Percentiles rank a stretch among this genome's conserved stretches.
Conservation (phyloP, 2,329 filamentous ascomycete species). For the Neoarthrinium moseri region DNA sequence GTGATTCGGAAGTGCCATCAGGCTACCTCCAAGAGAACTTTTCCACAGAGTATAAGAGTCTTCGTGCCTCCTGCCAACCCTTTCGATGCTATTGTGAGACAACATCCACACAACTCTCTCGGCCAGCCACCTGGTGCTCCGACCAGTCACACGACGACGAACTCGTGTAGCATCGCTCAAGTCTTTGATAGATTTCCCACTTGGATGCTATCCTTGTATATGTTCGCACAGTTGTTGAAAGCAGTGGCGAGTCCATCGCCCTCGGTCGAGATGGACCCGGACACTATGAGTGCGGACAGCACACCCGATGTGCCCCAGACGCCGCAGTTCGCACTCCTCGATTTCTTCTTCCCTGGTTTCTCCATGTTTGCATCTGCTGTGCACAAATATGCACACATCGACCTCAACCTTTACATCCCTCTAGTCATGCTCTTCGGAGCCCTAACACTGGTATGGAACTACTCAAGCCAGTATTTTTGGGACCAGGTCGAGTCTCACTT, state of each 20-base stretch:
- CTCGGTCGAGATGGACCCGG: too few relatives aligned
- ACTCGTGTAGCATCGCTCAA: too few relatives aligned
- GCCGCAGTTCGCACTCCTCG: conserved; percentile 50
- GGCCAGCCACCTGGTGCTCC: too few relatives aligned
- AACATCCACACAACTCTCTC: too few relatives aligned
- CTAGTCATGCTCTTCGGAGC: conserved; percentile 49
- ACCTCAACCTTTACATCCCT: conserved; percentile 63
- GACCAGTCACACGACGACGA: too few relatives aligned
- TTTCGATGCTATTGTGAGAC: too few relatives aligned
- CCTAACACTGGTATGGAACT: conserved; percentile 50
- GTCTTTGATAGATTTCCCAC: too few relatives aligned
- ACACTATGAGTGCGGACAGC: too few relatives aligned
- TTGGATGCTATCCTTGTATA: not conserved
- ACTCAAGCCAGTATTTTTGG: conserved; percentile 48
- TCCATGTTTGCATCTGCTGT: conserved; percentile 53
- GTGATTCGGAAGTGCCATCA: not conserved
- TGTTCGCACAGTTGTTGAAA: not conserved
- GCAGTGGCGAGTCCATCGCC: too few relatives aligned
- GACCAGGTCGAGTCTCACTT: conserved; percentile 50
- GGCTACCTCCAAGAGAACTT: not conserved
- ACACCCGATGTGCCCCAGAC: too few relatives aligned
- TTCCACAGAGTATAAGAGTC: too few relatives aligned
- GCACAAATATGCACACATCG: conserved; percentile 57
- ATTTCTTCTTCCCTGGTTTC: conserved; percentile 66
- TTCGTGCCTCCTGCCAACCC: too few relatives aligned